A percentile compares a stretch with the other conserved stretches of the same genome.
phyloP scores from a whole-genome alignment of 2,329 filamentous ascomycete species.

The Xylaria hypoxylon region DNA sequence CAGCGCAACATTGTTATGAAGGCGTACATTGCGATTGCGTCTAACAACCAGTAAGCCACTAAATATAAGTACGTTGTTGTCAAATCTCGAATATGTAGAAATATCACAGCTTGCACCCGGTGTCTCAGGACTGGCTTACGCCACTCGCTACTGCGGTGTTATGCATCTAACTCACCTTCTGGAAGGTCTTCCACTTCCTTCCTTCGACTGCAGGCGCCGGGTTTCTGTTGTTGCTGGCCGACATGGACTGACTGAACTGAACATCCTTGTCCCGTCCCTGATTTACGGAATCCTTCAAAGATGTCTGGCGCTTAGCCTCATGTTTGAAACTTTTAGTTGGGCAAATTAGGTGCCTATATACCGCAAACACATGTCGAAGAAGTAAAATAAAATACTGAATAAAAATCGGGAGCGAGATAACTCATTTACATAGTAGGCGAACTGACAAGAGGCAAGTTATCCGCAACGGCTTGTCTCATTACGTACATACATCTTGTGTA shows the following conservation, averaged over 20 bases:
- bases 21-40: neutral
- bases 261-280: neutral
- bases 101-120: too few relatives aligned
- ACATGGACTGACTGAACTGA: constrained; percentile 3
- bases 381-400: neutral
- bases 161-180: constrained; percentile 18
- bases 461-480: neutral
- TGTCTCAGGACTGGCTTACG: constrained; percentile 19
- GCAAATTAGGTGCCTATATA: constrained; percentile 12
- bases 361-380: too few relatives aligned
- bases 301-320: constrained; percentile 3
- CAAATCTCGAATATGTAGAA: constrained; percentile 8
- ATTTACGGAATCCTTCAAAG: constrained; percentile 21
- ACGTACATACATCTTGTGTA: constrained; percentile 2
- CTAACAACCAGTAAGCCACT: constrained; percentile 1
- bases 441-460: neutral
- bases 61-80: constrained; percentile 12
- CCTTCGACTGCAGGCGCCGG: constrained; percentile 12
- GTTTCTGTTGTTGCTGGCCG: neutral
- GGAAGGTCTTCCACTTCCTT: constrained; percentile 28
- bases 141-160: constrained; percentile 4
- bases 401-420: neutral
- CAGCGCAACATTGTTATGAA: neutral
- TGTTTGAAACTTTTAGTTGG: constrained; percentile 3
- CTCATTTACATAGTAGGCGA: neutral